Base-by-base conservation (phyloP, 2,329 filamentous ascomycete genomes). In the Trichophyton schoenleinii region DNA sequence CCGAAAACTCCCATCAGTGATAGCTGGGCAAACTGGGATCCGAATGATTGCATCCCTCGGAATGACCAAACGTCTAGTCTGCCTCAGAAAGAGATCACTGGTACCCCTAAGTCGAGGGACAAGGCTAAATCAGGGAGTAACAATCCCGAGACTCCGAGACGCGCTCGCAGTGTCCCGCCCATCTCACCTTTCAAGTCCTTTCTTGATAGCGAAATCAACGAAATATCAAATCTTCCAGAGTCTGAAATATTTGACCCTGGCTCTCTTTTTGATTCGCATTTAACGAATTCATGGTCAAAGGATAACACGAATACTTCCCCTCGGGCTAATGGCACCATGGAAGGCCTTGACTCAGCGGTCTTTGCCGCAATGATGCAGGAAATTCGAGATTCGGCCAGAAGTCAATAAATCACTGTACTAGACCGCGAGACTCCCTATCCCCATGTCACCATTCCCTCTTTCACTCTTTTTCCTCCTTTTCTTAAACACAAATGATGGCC, bases 1-100 rank as follows among this genome's bases (percentile, higher is more conserved):
- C 61, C 64, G 15, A 70, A 71, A 55, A 64, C 63, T 52, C 62
- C 62, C 11, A 57, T 63, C 11, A 65, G 64, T 58, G 66, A 66
- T 36, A 68, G 68, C 64, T 75, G 74, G 74, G 66, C 68, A 1
- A 71, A 74, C 60, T 75, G 73, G 73, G 66, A 74, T 34, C 70
- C 70, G 34, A 68, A 69, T 0, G 68, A 73, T 60, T 73, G 70
- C 38, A 65, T 71, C n/a, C 74, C 73, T 34, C 69, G 70, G 0
- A 60, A 61, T 36, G 67, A 38, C 22, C 34, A 25, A n/a, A 28
- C 28, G 2, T 59, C 41, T 11, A 42, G 15, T 22, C 18, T 49
- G n/a, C 41, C 9, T 11, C 58, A 44, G 13, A 41, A 42, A 36
- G 49, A 55, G 15, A 13, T 42, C 4, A 58, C 41, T 13, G 8